Percentiles rank a stretch among this genome's conserved stretches.
Conservation (phyloP, 2,329 filamentous ascomycete species). For the Fusarium dimerum region DNA sequence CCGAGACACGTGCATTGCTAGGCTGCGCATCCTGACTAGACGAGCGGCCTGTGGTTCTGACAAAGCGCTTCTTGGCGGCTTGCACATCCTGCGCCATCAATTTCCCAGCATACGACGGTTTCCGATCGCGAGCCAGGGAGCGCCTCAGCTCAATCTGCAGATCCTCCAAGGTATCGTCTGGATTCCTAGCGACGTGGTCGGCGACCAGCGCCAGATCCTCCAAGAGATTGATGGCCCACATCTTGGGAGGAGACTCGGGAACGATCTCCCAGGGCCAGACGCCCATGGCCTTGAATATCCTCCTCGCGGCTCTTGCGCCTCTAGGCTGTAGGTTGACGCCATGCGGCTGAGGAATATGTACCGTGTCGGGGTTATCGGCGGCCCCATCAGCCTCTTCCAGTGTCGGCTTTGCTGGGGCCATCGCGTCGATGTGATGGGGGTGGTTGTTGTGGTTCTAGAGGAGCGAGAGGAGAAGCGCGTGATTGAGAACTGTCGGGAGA, state of each 20-base stretch:
- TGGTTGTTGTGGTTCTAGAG: slow-evolving; percentile 15
- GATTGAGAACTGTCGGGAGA: too few relatives aligned
- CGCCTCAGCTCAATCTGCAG: slow-evolving; percentile 27
- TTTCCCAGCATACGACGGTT: slow-evolving; percentile 31
- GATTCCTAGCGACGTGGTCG: slow-evolving; percentile 30
- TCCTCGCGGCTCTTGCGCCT: slow-evolving; percentile 28
- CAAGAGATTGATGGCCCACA: slow-evolving; percentile 32
- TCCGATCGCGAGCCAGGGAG: slow-evolving; percentile 30
- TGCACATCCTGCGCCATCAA: slow-evolving; percentile 32
- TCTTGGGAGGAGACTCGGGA: slow-evolving; percentile 31
- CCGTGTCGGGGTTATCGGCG: slow-evolving; percentile 25
- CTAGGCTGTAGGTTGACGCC: slow-evolving; percentile 26
- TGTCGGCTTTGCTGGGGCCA: slow-evolving; percentile 24
- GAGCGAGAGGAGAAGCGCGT: too few relatives aligned
- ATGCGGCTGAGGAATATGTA: slow-evolving; percentile 29
- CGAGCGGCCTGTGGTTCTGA: slow-evolving; percentile 21
- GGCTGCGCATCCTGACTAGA: slow-evolving; percentile 16
- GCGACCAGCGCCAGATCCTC: slow-evolving; percentile 30
- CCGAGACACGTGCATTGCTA: slow-evolving; percentile 17
- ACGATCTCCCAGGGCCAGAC: slow-evolving; percentile 33
- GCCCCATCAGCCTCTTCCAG: slow-evolving; percentile 20
- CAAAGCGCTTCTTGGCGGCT: slow-evolving; percentile 31
- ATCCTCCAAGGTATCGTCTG: slow-evolving; percentile 27
- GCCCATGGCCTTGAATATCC: slow-evolving; percentile 29
- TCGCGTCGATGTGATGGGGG: slow-evolving; percentile 20